Conservation (phyloP, 2,329 filamentous ascomycete species). For the Ophiostoma populinum region DNA sequence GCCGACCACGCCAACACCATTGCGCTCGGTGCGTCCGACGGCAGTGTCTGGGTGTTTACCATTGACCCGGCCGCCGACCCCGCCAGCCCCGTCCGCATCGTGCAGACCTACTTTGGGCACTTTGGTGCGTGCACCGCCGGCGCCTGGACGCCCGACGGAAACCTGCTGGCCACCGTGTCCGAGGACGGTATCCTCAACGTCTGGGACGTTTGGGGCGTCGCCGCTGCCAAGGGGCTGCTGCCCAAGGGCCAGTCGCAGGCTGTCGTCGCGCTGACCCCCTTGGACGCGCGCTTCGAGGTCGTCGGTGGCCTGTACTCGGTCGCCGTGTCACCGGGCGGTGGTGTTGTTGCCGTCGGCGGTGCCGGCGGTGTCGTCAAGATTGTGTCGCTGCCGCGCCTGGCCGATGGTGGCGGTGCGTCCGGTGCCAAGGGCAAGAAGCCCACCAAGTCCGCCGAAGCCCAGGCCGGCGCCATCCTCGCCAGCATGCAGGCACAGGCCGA, state of each 20-base stretch:
- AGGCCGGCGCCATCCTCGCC: constrained; percentile 51
- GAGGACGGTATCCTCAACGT: constrained; percentile 83
- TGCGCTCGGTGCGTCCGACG: constrained; percentile 76
- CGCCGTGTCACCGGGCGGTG: constrained; percentile 61
- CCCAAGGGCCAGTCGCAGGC: constrained; percentile 34
- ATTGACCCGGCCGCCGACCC: constrained; percentile 45
- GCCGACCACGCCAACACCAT: constrained; percentile 59
- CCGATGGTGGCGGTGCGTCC: constrained; percentile 1
- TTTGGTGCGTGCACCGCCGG: constrained; percentile 75
- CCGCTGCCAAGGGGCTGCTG: constrained; percentile 36
- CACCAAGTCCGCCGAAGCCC: constrained; percentile 15
- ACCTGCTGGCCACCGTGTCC: constrained; percentile 69
- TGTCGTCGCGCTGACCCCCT: constrained; percentile 58
- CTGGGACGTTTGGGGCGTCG: constrained; percentile 77
- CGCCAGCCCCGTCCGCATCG: constrained; percentile 51
- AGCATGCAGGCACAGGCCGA: constrained; percentile 61
- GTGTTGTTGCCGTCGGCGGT: constrained; percentile 72
- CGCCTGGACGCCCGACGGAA: constrained; percentile 76
- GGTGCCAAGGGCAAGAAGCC: constrained; percentile 2
- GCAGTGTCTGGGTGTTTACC: constrained; percentile 91
- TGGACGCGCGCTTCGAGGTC: constrained; percentile 80
- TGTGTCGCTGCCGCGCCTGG: constrained; percentile 58
- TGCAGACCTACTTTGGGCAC: constrained; percentile 87
- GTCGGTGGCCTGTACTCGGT: constrained; percentile 84
- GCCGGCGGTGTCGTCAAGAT: constrained; percentile 75